Evolutionary conservation across 2,329 filamentous ascomycete species (phyloP).

Genomic region (Arthrobotrys sphaeroides): DNA sequence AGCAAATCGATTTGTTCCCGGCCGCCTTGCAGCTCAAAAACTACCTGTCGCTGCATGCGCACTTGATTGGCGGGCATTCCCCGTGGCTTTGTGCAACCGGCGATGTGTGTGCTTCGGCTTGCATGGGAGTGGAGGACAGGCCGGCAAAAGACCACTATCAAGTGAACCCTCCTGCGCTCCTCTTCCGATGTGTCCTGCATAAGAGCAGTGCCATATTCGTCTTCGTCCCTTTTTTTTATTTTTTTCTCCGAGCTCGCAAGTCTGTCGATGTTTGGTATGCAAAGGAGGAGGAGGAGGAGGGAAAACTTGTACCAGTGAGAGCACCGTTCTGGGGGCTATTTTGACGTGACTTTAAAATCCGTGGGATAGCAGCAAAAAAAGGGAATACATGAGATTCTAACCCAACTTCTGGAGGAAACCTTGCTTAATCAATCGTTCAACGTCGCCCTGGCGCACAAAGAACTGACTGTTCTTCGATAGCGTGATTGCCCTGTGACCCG

Average conservation of each 20-base stretch:
- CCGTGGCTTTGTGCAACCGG: slow-evolving; percentile 16
- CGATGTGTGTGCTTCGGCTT: slow-evolving; percentile 6
- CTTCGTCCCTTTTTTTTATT: too few species aligned
- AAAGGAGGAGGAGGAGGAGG: too few species aligned
- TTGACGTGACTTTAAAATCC: too few species aligned
- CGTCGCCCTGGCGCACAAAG: slow-evolving; percentile 93
- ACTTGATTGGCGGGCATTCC: slow-evolving; percentile 24
- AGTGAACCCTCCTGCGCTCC: slow-evolving; percentile 16
- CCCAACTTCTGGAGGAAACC: slow-evolving; percentile 91
- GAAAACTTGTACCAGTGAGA: too few species aligned
- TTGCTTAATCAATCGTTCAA: slow-evolving; percentile 91
- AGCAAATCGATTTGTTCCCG: slow-evolving; percentile 29
- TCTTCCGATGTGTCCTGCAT: too few species aligned
- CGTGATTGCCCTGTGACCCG: slow-evolving; percentile 77
- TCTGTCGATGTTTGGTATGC: too few species aligned
- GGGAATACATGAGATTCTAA: slow-evolving; percentile 63
- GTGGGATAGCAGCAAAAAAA: too few species aligned
- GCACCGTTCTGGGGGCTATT: too few species aligned
- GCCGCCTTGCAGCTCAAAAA: slow-evolving; percentile 4
- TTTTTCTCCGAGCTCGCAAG: too few species aligned
- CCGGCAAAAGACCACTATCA: not conserved
- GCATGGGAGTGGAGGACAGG: not conserved
- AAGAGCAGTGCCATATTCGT: not conserved
- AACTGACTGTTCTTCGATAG: slow-evolving; percentile 98
- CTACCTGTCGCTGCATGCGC: slow-evolving; percentile 18